phyloP scores from a whole-genome alignment of 2,329 filamentous ascomycete genomes.

The Myotisia sp. region DNA sequence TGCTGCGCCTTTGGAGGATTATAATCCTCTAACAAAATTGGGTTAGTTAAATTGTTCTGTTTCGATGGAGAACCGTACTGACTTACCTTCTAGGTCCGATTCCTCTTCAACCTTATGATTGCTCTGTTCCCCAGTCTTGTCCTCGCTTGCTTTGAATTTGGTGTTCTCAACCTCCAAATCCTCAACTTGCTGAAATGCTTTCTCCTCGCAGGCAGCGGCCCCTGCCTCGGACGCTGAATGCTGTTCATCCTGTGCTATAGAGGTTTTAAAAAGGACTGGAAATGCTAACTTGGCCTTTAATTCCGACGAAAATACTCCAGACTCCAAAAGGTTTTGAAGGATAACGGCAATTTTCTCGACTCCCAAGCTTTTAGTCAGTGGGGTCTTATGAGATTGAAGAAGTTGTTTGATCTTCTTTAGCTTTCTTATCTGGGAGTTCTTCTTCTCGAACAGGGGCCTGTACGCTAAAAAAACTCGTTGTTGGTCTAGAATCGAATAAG shows the following conservation, averaged over 20 bases:
- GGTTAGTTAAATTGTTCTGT: not conserved
- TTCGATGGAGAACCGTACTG: constrained; percentile 1
- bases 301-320: constrained; percentile 3
- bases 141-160: too few relatives aligned
- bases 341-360: constrained; percentile 2
- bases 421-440: not conserved
- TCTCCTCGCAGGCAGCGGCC: too few relatives aligned
- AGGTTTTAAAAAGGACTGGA: not conserved
- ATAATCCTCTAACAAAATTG: too few relatives aligned
- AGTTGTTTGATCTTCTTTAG: constrained; percentile 2
- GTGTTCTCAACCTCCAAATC: too few relatives aligned
- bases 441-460: not conserved
- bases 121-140: too few relatives aligned
- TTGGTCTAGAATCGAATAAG: constrained; percentile 3
- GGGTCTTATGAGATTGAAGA: not conserved
- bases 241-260: constrained; percentile 2
- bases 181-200: too few relatives aligned
- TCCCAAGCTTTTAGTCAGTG: constrained; percentile 1
- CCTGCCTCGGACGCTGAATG: not conserved
- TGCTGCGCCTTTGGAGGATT: too few relatives aligned
- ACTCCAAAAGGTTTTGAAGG: not conserved
- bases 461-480: constrained; percentile 3
- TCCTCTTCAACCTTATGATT: too few relatives aligned
- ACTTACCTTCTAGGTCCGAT: too few relatives aligned
- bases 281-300: not conserved